phyloP scores from a whole-genome alignment of 2,329 filamentous ascomycete species.

The Biscogniauxia marginata region DNA sequence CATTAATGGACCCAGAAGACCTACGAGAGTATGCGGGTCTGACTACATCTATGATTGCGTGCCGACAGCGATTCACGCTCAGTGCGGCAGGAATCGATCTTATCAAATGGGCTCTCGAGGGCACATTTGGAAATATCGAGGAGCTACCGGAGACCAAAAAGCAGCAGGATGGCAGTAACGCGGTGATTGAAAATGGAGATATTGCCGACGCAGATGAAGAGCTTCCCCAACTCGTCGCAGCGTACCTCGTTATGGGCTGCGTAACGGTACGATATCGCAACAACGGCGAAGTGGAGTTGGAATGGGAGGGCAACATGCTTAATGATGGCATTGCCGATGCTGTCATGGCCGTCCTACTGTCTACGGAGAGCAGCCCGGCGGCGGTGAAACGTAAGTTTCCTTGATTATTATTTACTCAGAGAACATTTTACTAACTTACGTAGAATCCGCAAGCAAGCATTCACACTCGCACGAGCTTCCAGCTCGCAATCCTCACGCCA shows the following conservation, averaged over 20 bases:
- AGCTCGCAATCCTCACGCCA: constrained; percentile 69
- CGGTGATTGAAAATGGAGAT: constrained; percentile 32
- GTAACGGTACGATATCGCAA: constrained; percentile 76
- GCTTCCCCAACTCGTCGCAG: constrained; percentile 51
- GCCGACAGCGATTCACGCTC: constrained; percentile 85
- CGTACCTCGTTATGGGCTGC: constrained; percentile 83
- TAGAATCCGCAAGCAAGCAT: constrained; percentile 61
- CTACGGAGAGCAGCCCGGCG: constrained; percentile 89
- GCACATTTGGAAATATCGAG: constrained; percentile 87
- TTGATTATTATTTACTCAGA: constrained; percentile 1
- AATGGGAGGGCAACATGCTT: constrained; percentile 97
- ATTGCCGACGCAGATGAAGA: constrained; percentile 65
- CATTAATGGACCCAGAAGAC: constrained; percentile 94
- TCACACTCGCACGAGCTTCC: constrained; percentile 50
- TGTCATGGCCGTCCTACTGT: constrained; percentile 87
- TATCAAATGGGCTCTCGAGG: constrained; percentile 90
- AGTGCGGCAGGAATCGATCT: constrained; percentile 87
- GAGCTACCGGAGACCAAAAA: constrained; percentile 57
- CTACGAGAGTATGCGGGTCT: constrained; percentile 94
- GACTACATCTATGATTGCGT: constrained; percentile 90
- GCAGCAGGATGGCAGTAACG: constrained; percentile 39
- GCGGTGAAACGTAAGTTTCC: constrained; percentile 77
- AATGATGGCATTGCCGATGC: constrained; percentile 99
- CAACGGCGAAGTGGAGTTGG: constrained; percentile 80
- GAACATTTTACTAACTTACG: constrained; percentile 13